These are phyloP conservation scores for Zygoascus hellenicus DNA, from an alignment of 1,139 yeast species.

Conservation along the genomic window DNA sequence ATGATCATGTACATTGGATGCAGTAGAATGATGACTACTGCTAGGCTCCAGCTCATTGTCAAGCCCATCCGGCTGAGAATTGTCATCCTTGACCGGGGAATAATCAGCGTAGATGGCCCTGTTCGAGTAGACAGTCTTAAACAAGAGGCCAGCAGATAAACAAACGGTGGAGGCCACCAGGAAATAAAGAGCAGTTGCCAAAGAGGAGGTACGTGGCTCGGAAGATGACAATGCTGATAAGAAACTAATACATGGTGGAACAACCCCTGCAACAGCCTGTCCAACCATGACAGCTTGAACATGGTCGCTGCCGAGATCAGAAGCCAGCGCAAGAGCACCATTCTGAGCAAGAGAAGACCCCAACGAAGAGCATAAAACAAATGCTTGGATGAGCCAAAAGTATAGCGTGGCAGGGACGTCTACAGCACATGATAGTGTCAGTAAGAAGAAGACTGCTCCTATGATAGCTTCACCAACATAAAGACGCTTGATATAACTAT, in stretches of 20 bases:
- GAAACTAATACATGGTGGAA: slow-evolving; percentile 76
- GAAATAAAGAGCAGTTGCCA: slow-evolving; percentile 48
- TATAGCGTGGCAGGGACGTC: slow-evolving; percentile 44
- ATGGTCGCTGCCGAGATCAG: slow-evolving; percentile 67
- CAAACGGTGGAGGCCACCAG: slow-evolving; percentile 17
- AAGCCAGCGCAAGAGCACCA: slow-evolving; percentile 84
- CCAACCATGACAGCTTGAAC: slow-evolving; percentile 93
- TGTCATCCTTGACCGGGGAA: slow-evolving; percentile 1
- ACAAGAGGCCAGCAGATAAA: slow-evolving; percentile 11
- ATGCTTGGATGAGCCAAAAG: slow-evolving; percentile 41
- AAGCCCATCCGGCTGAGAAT: not conserved
- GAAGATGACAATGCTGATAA: slow-evolving; percentile 40
- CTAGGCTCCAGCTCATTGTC: slow-evolving; percentile 7
- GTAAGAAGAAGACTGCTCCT: slow-evolving; percentile 45
- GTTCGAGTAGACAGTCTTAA: slow-evolving; percentile 4
- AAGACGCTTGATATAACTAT: slow-evolving; percentile 56
- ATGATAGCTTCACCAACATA: slow-evolving; percentile 55
- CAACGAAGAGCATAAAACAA: slow-evolving; percentile 39
- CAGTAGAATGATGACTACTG: not conserved
- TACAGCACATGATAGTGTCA: slow-evolving; percentile 36
- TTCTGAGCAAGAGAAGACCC: slow-evolving; percentile 72
- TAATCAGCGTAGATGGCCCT: slow-evolving; percentile 6
- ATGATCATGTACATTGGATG: not conserved
- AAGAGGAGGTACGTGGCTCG: slow-evolving; percentile 29
- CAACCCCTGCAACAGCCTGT: slow-evolving; percentile 87